Percentiles rank a stretch among this genome's conserved stretches.
Evolutionary conservation across 2,329 filamentous ascomycete genomes (phyloP).

Genomic region (Claviceps monticola): DNA sequence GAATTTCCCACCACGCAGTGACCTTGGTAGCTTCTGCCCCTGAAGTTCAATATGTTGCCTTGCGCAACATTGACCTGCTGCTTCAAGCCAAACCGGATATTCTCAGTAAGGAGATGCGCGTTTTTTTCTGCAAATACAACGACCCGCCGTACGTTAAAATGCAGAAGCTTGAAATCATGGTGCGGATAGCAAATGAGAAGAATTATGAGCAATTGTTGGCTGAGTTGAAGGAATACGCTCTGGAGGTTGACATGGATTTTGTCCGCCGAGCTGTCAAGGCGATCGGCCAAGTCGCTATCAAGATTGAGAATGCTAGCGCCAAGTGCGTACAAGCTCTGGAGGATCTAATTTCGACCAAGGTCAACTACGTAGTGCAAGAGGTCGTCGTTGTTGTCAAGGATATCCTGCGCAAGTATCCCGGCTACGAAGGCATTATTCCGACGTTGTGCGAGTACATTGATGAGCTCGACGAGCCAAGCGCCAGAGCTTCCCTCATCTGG

Average conservation of each 20-base stretch:
- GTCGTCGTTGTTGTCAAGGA: conserved; percentile 99
- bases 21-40: conserved; percentile 90
- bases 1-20: conserved; percentile 36
- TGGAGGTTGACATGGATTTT: conserved; percentile 99
- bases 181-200: conserved; percentile 92
- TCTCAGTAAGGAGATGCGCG: conserved; percentile 88
- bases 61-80: conserved; percentile 90
- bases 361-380: conserved; percentile 98
- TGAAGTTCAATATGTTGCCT: conserved; percentile 93
- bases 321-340: conserved; percentile 90
- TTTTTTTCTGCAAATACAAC: conserved; percentile 99
- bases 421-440: conserved; percentile 95
- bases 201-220: conserved; percentile 92
- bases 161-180: conserved; percentile 97
- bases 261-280: conserved; percentile 87
- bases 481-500: conserved; percentile 87
- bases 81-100: conserved; percentile 95
- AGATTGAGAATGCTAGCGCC: conserved; percentile 89
- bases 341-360: conserved; percentile 91
- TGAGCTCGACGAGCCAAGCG: conserved; percentile 87
- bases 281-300: conserved; percentile 96
- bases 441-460: conserved; percentile 94
- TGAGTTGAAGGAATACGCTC: conserved; percentile 90
- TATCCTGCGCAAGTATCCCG: conserved; percentile 92
- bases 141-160: conserved; percentile 96